A percentile compares a stretch with the other conserved stretches of the same genome.
Evolutionary conservation across 257 asterid species (phyloP).

Genomic region (Primulina tabacum): DNA sequence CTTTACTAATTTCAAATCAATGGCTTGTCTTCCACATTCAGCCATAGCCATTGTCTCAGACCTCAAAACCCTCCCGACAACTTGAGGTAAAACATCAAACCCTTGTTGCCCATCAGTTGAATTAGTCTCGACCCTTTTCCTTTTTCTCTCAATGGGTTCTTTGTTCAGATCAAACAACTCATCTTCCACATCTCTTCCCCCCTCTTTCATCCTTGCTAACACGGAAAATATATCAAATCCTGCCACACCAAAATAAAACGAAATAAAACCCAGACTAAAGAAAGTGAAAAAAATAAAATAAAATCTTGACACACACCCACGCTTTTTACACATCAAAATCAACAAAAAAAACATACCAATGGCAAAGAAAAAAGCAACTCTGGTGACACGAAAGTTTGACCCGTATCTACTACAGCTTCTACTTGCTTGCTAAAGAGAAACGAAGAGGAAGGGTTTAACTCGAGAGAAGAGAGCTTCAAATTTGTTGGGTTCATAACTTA

Average conservation of each 20-base stretch:
- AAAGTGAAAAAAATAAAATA: conserved; percentile 3
- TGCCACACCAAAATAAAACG: conserved; percentile 19
- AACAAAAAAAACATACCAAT: conserved; percentile 33
- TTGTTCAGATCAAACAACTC: conserved; percentile 55
- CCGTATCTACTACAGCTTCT: conserved; percentile 35
- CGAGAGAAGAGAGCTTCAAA: conserved; percentile 27
- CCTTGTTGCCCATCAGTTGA: conserved; percentile 27
- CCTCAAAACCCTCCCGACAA: conserved; percentile 65
- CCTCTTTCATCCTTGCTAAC: conserved; percentile 29
- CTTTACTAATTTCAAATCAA: conserved; percentile 32
- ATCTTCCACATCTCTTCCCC: conserved; percentile 35
- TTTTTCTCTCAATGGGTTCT: conserved; percentile 45
- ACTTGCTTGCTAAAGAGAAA: conserved; percentile 11
- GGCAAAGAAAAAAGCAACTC: conserved; percentile 28
- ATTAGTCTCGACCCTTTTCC: conserved; percentile 37
- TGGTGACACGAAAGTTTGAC: conserved; percentile 35
- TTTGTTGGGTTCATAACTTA: conserved; percentile 24
- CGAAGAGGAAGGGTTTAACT: conserved; percentile 30
- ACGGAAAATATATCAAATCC: conserved; percentile 19
- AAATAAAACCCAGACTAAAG: conserved; percentile 19
- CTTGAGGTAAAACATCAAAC: conserved; percentile 32
- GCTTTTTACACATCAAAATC: conserved; percentile 12
- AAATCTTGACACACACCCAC: conserved; percentile 14
- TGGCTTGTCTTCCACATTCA: conserved; percentile 43
- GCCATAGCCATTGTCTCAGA: conserved; percentile 55